A percentile compares a stretch with the other conserved stretches of the same genome.
Conservation (phyloP, 495 filamentous ascomycete species). For the Lasiosphaeria hispida region DNA sequence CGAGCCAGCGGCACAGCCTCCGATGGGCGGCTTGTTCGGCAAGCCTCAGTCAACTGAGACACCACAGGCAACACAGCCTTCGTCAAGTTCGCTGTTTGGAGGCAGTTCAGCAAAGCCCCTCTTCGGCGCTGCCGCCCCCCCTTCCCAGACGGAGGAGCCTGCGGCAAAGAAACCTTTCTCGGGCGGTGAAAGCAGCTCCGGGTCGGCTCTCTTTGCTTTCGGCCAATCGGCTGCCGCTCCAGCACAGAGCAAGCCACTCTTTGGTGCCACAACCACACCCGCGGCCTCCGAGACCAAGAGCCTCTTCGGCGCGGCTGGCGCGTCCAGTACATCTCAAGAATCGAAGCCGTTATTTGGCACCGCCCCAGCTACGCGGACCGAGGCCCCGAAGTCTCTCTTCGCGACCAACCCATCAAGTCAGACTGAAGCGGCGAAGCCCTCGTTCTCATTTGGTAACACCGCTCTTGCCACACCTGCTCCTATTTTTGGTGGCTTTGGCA, state of each 20-base stretch:
- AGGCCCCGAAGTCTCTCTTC: slow-evolving; percentile 25
- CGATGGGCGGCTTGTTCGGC: slow-evolving; percentile 30
- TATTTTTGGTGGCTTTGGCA: slow-evolving; percentile 13
- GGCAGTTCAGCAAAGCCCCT: slow-evolving; percentile 20
- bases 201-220: slow-evolving; percentile 13
- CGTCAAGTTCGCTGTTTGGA: slow-evolving; percentile 30
- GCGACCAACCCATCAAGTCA: slow-evolving; percentile 12
- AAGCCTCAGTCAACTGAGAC: slow-evolving; percentile 23
- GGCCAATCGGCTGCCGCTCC: not conserved
- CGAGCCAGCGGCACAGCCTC: slow-evolving; percentile 25
- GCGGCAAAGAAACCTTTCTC: slow-evolving; percentile 24
- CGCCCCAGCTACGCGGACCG: slow-evolving; percentile 7
- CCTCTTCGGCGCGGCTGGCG: slow-evolving; percentile 20
- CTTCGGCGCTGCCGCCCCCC: slow-evolving; percentile 28
- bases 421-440: slow-evolving; percentile 16
- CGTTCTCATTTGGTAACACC: slow-evolving; percentile 19
- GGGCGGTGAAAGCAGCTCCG: slow-evolving; percentile 25
- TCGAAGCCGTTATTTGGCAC: slow-evolving; percentile 25
- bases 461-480: slow-evolving; percentile 13
- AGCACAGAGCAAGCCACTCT: slow-evolving; percentile 18
- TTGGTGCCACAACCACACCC: slow-evolving; percentile 16
- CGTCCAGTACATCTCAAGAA: slow-evolving; percentile 16
- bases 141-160: slow-evolving; percentile 20
- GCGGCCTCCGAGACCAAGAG: slow-evolving; percentile 23
- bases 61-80: slow-evolving; percentile 16